Percentiles rank a stretch among this genome's conserved stretches.
phyloP scores from a whole-genome alignment of 257 asterid genomes.

The Scutellaria barbata region DNA sequence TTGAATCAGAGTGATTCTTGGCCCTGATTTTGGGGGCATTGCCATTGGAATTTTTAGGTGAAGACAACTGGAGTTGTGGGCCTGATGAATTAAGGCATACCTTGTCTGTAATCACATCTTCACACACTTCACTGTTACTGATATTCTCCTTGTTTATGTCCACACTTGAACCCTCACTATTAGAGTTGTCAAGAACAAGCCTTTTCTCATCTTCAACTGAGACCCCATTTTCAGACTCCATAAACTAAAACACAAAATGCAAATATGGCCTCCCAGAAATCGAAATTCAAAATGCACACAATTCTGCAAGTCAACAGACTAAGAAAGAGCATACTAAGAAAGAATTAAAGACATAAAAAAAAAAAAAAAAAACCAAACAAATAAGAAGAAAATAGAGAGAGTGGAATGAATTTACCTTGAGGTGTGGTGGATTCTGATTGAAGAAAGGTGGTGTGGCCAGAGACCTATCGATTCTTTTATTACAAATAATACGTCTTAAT shows the following conservation, averaged over 20 bases:
- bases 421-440: too few relatives aligned
- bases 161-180: slow-evolving; percentile 39
- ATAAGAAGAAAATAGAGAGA: slow-evolving; percentile 13
- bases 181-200: slow-evolving; percentile 36
- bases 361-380: slow-evolving; percentile 6
- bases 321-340: not conserved
- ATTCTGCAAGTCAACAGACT: not conserved
- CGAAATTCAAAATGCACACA: slow-evolving; percentile 2
- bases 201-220: slow-evolving; percentile 49
- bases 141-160: slow-evolving; percentile 40
- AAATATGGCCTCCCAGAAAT: not conserved
- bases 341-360: not conserved
- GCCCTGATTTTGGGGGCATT: slow-evolving; percentile 43
- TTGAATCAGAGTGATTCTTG: slow-evolving; percentile 45
- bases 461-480: not conserved
- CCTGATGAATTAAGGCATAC: not conserved
- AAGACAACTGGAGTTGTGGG: not conserved
- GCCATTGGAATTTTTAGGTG: slow-evolving; percentile 31
- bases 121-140: slow-evolving; percentile 9
- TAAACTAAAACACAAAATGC: not conserved
- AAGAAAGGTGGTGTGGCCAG: too few relatives aligned
- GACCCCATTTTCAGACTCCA: slow-evolving; percentile 70
- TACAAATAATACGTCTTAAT: slow-evolving; percentile 12
- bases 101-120: not conserved
- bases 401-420: not conserved